Evolutionary conservation across 225 moss, liverwort and hornwort genomes (phyloP), one percentile per base, ranked within the genome.

Genomic region (Neckera pumila): DNA sequence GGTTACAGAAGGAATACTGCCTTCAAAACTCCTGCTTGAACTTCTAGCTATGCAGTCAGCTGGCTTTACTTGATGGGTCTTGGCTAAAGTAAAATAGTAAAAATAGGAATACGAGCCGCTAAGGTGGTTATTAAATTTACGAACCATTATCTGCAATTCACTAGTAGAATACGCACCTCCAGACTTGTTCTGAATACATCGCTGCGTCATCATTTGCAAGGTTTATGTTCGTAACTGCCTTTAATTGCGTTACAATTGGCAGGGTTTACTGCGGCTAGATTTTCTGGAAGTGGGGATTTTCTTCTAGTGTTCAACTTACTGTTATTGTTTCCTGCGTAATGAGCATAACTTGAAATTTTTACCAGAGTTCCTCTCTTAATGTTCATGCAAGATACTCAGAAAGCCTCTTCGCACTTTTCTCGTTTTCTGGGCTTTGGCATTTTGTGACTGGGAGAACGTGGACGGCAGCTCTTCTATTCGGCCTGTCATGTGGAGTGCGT

Each of bases 401-500:
- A 88, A 97, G 97, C 79, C 89, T 97, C 63, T 97, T 99, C 47
- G 91, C 94, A 33, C 89, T 99, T 36, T 93, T 91, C 83, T 99
- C 97, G 38, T 99, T 97, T 89, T 89, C 92, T 73, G 99, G 99
- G 65, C 94, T 99, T 81, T 94, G 94, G 92, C 91, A 90, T 72
- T 96, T 96, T 78, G 89, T 96, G 84, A 82, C 78, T 42, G 96
- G 95, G 88, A 90, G 90, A 67, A 96, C 90, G 80, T 94, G 95
- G 94, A 87, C 86, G 84, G 95, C 96, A n/a, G 79, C 94, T 66
- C 75, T 95, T 87, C 87, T 96, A 56, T 97, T 97, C 81, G 91
- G 95, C 38, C 81, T 97, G 84, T 96, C 95, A 63, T 92, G 94
- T 89, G 96, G 90, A 74, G 94, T 96, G 64, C 93, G 97, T 59